These are phyloP conservation scores for Suillus luteus DNA, from an alignment of 768 basidiomycete genomes.

Conservation along the genomic window DNA sequence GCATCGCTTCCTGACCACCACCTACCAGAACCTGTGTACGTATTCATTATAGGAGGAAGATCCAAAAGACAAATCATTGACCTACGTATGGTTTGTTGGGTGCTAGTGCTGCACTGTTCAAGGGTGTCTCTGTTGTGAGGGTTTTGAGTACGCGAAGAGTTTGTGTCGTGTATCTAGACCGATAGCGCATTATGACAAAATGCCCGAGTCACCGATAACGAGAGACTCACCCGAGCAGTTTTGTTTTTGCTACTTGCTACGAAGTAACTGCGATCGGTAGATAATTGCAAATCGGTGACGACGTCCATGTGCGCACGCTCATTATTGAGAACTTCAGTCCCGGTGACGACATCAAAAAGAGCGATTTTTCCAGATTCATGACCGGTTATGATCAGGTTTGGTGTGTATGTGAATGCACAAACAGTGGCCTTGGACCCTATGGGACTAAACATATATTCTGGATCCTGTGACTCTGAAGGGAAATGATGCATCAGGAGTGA, in stretches of 20 bases:
- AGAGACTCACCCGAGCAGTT: conserved; percentile 73
- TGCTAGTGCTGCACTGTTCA: conserved; percentile 91
- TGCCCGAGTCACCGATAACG: neutral
- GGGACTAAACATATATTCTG: conserved; percentile 78
- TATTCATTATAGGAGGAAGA: neutral
- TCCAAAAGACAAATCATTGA: conserved; percentile 4
- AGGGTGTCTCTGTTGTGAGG: conserved; percentile 87
- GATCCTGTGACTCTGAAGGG: conserved; percentile 70
- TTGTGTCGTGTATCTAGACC: conserved; percentile 80
- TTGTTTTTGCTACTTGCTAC: conserved; percentile 97
- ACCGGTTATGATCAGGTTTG: conserved; percentile 83
- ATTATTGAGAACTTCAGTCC: conserved; percentile 80
- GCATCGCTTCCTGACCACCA: conserved; percentile 98
- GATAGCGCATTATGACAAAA: neutral
- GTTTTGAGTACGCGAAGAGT: conserved; percentile 91
- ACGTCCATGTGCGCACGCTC: conserved; percentile 86
- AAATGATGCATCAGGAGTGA: conserved; percentile 11
- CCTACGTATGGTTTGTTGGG: conserved; percentile 83
- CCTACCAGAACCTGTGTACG: conserved; percentile 75
- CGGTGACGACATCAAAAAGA: conserved; percentile 84
- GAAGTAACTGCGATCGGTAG: conserved; percentile 90
- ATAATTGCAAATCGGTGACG: conserved; percentile 92
- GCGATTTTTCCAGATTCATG: conserved; percentile 97
- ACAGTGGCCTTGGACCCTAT: conserved; percentile 97
- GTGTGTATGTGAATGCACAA: conserved; percentile 82